Evolutionary conservation across 2,329 filamentous ascomycete species (phyloP).

Genomic region (Aspergillus viridinutans): DNA sequence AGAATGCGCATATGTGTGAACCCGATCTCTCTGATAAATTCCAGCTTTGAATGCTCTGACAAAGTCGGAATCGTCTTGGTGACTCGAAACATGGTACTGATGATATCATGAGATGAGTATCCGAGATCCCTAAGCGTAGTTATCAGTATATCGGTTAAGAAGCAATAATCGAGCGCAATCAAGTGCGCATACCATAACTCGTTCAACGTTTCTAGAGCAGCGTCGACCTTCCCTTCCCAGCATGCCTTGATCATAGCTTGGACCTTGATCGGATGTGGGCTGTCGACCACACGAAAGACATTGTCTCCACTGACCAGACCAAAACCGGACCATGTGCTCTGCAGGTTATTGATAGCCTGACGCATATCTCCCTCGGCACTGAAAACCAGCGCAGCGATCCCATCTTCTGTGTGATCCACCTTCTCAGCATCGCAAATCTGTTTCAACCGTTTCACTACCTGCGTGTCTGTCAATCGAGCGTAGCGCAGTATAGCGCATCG

Average conservation of each 20-base stretch:
- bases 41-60: conserved; percentile 90
- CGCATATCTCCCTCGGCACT: conserved; percentile 98
- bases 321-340: conserved; percentile 88
- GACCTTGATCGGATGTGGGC: conserved; percentile 94
- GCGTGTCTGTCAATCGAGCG: conserved; percentile 82
- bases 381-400: conserved; percentile 92
- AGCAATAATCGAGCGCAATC: not conserved
- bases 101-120: conserved; percentile 98
- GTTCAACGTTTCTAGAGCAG: conserved; percentile 76
- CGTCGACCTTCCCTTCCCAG: conserved; percentile 85
- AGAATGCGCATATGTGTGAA: conserved; percentile 99
- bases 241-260: conserved; percentile 98
- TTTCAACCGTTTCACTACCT: conserved; percentile 83
- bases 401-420: conserved; percentile 87
- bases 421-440: conserved; percentile 92
- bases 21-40: conserved; percentile 98
- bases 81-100: conserved; percentile 98
- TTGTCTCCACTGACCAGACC: conserved; percentile 97
- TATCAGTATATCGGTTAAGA: conserved; percentile 1
- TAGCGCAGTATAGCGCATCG: conserved; percentile 95
- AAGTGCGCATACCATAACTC: conserved; percentile 68
- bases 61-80: conserved; percentile 92
- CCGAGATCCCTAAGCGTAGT: conserved; percentile 60
- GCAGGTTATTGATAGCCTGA: conserved; percentile 97
- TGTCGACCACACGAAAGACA: conserved; percentile 96